A percentile compares a stretch with the other conserved stretches of the same genome.
Conservation (phyloP, 352 stramenopile species). For the Elongisporangium senticosum region DNA sequence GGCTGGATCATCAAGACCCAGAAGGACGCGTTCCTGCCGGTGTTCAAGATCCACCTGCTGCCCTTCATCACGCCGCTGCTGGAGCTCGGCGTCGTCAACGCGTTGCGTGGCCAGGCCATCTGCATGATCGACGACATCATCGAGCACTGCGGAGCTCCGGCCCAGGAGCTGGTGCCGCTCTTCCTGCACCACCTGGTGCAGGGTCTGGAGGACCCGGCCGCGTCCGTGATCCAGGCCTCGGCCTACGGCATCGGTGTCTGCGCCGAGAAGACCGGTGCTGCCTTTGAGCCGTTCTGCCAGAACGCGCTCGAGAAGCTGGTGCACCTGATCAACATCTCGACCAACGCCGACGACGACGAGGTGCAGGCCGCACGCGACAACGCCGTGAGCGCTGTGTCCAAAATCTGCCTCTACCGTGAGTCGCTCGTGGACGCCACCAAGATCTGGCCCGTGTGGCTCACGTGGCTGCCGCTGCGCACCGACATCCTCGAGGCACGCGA, state of each 20-base stretch:
- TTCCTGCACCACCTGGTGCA: constrained; percentile 72
- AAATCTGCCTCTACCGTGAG: constrained; percentile 66
- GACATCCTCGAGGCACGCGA: constrained; percentile 77
- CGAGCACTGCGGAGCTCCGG: constrained; percentile 66
- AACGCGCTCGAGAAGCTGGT: constrained; percentile 70
- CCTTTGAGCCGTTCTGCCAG: constrained; percentile 67
- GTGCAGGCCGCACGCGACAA: constrained; percentile 73
- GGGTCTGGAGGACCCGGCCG: constrained; percentile 60
- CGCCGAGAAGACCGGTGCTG: constrained; percentile 64
- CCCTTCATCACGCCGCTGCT: constrained; percentile 66
- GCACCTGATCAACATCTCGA: constrained; percentile 47
- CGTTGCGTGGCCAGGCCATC: constrained; percentile 76
- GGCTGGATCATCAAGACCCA: constrained; percentile 84
- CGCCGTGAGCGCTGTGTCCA: constrained; percentile 73
- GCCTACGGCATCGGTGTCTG: constrained; percentile 83
- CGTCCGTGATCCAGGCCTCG: constrained; percentile 69
- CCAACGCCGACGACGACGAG: constrained; percentile 50
- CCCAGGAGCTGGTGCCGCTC: constrained; percentile 66
- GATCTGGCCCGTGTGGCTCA: constrained; percentile 72
- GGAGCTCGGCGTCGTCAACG: constrained; percentile 43
- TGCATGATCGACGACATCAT: constrained; percentile 88
- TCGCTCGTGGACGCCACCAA: constrained; percentile 46
- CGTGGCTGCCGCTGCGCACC: constrained; percentile 73
- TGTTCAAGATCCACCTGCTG: constrained; percentile 69
- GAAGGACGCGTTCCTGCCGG: constrained; percentile 65